Base-by-base conservation (phyloP, 768 basidiomycete genomes). In the Lentinula edodes region DNA sequence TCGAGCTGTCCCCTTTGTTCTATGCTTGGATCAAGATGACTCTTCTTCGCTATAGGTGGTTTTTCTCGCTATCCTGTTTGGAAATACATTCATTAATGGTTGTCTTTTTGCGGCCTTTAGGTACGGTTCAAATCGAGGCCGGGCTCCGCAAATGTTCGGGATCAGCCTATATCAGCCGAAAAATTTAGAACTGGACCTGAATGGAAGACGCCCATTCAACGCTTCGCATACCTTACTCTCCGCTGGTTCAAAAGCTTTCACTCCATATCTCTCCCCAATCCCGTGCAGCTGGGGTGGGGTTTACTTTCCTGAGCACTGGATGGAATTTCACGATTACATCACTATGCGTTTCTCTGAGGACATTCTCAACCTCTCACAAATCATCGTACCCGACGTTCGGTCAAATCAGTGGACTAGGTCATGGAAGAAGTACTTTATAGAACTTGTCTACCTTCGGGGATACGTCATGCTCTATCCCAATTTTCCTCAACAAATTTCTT, bases 201-300 rank as follows among this genome's bases (percentile, higher is more conserved):
- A 81, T 59, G 91, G 92, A 10, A 80, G 92, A 3, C 80, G 77
- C 42, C 75, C 79, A 20, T 93, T 93, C 72, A 74, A 89, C 70
- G 84, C 92, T 1, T 85, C 83, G 62, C 62, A 68, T 0, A 72
- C 88, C 20, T 90, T 95, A 70, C 68, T 71, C 9, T 62, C 71
- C 0, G 65, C 72, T 9, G 75, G 75, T n/a, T 59, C 74, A 0
- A 64, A 80, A 48, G 73, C 81, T 0, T 74, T 77, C 0, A 85
- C 85, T 0, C 92, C 93, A 0, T 95, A 93, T 71, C 82, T 95
- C 46, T 93, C 91, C 0, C 89, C 91, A 62, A 84, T 93, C 9
- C 93, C 93, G 0, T 94, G 93, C 72, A 92, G 90, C 73, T 95
- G 92, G 93, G 93, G 93, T 13, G 93, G 91, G 2, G 78, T 92